Base-by-base conservation (phyloP, 805 yeast genomes). In the Teunomyces barrocoloradensis region DNA sequence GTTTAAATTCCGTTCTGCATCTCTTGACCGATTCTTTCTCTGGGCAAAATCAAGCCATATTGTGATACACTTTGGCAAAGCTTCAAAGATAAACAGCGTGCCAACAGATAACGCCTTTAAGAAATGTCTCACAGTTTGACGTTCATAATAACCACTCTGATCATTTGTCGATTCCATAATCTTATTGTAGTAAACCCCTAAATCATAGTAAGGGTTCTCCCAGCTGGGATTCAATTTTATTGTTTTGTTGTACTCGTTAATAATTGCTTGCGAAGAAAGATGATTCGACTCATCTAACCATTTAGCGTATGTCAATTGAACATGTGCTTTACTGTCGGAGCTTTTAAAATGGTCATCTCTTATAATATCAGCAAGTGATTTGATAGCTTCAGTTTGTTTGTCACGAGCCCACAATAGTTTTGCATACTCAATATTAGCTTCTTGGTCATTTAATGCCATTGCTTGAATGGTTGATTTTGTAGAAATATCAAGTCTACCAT, bases 201-300 rank as follows among this genome's bases (percentile, higher is more conserved):
- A 68, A 17, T 82, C 81, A 59, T 88, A 91, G 59, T 84, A 85
- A 0, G 96, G 89, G 54, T 85, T 84, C 40, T 87, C 95, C 85
- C 89, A 86, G 0, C 73, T 62, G 1, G 71, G 69, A 50, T 82
- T 82, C 15, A 81, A 59, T 30, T 70, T 67, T 13, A 80, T 75
- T 0, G 92, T 84, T 3, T 78, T 71, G 23, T 68, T 69, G 55
- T 89, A 94, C 52, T 88, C 88, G 25, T 76, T 77, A 17, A 86
- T 78, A 33, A 94, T 86, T 30, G 82, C 83, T 12, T 77, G 78
- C 6, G 95, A 82, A 6, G 89, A 83, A 28, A 90, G 85, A 59
- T 88, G 91, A 43, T 89, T 91, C 0, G 97, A 87, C 30, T 74
- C 73, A 58, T 90, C 96, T 13, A 90, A 70, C 98, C 98, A 94